Conservation (phyloP, 176 grass and related monocot genomes). For the Thalia dealbata region DNA sequence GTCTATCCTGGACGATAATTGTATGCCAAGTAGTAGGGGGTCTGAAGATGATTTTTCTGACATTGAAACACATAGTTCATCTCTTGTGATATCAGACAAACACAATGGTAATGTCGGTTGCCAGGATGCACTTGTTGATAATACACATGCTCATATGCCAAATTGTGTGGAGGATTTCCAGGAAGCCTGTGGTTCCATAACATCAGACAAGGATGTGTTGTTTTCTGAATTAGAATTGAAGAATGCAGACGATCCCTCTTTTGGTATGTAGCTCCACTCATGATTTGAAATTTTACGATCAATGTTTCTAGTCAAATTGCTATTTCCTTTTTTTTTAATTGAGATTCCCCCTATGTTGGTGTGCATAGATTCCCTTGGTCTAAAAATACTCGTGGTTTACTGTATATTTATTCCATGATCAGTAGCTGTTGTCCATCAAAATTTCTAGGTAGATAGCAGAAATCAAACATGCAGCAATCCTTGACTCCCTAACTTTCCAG, state of each 20-base stretch:
- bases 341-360: not conserved
- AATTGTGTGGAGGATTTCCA: conserved; percentile 27
- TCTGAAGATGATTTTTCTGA: conserved; percentile 20
- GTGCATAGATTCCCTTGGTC: not conserved
- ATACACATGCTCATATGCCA: conserved; percentile 25
- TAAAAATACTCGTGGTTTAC: not conserved
- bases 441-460: not conserved
- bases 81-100: not conserved
- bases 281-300: not conserved
- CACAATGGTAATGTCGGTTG: conserved; percentile 13
- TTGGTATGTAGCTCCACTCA: conserved; percentile 6
- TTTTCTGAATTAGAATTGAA: conserved; percentile 36
- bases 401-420: not conserved
- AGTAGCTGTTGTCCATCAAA: not conserved
- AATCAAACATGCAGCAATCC: not conserved
- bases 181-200: conserved; percentile 40
- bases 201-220: conserved; percentile 41
- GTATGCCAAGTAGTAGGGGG: not conserved
- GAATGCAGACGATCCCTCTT: conserved; percentile 33
- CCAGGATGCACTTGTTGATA: conserved; percentile 35
- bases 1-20: not conserved
- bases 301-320: not conserved
- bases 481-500: not conserved
- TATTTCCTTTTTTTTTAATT: not conserved
- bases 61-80: not conserved